Evolutionary conservation across 768 basidiomycete species (phyloP).

Genomic region (Lepiota venenata): DNA sequence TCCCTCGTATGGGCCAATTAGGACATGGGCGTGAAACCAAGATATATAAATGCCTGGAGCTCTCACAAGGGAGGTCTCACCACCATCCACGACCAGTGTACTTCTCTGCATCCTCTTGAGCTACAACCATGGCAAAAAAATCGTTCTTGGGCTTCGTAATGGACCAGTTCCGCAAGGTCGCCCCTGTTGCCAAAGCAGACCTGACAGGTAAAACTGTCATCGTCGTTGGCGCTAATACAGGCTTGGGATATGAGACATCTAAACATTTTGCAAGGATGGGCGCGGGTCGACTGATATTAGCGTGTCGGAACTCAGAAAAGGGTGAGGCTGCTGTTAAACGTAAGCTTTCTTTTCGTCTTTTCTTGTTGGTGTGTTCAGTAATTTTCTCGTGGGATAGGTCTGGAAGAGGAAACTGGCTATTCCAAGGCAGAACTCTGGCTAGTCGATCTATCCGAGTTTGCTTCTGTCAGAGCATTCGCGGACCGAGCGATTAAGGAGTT

Average conservation of each 20-base stretch:
- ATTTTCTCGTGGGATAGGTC: constrained; percentile 12
- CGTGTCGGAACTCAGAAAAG: constrained; percentile 30
- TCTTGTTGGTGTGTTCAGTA: no score
- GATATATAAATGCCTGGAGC: no score
- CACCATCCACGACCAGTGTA: no score
- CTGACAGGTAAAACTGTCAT: constrained; percentile 44
- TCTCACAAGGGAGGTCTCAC: no score
- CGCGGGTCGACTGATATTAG: constrained; percentile 33
- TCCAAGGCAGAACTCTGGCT: constrained; percentile 31
- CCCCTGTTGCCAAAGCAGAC: constrained; percentile 30
- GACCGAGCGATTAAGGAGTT: constrained; percentile 29
- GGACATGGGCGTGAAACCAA: no score
- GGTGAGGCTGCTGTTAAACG: constrained; percentile 31
- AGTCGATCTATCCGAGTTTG: constrained; percentile 34
- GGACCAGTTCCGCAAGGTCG: constrained; percentile 14
- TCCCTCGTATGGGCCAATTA: no score
- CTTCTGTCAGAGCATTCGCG: constrained; percentile 32
- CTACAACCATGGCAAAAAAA: not conserved
- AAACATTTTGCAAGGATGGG: constrained; percentile 44
- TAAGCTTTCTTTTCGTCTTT: constrained; percentile 18
- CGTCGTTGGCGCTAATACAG: constrained; percentile 49
- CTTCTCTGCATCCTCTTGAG: no score
- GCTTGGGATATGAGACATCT: constrained; percentile 43
- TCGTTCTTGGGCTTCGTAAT: not conserved
- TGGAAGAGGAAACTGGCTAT: constrained; percentile 28